Evolutionary conservation across 495 filamentous ascomycete species (phyloP).

Genomic region (Amniculicola lignicola): DNA sequence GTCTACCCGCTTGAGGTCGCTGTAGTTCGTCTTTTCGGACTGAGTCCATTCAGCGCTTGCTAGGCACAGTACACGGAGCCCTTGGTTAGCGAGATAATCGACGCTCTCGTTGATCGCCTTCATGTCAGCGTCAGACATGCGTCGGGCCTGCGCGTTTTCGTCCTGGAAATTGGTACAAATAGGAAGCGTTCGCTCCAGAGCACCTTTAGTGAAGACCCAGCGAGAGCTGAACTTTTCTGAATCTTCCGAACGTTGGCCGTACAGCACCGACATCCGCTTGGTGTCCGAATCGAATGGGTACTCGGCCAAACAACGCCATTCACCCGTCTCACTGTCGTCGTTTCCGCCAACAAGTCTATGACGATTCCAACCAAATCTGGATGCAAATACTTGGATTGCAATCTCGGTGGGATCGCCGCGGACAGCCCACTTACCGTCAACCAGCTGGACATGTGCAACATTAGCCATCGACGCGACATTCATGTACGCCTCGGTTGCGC

Average conservation of each 20-base stretch:
- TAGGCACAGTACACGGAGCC: constrained; percentile 13
- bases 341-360: constrained; percentile 44
- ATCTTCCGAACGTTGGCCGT: constrained; percentile 26
- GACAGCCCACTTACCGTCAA: constrained; percentile 45
- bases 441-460: constrained; percentile 32
- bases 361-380: constrained; percentile 44
- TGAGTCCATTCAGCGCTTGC: constrained; percentile 8
- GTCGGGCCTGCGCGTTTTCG: not conserved
- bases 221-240: constrained; percentile 41
- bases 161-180: constrained; percentile 20
- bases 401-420: constrained; percentile 58
- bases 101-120: constrained; percentile 3
- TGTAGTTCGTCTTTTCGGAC: constrained; percentile 28
- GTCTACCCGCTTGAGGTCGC: constrained; percentile 43
- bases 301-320: constrained; percentile 47
- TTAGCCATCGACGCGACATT: constrained; percentile 39
- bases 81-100: constrained; percentile 4
- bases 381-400: constrained; percentile 52
- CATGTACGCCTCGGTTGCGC: constrained; percentile 32
- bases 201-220: constrained; percentile 57
- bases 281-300: constrained; percentile 58
- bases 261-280: constrained; percentile 58
- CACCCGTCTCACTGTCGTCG: constrained; percentile 46
- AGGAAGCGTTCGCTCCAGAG: constrained; percentile 54
- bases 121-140: not conserved